Evolutionary conservation across 148 eudicot genomes (phyloP), one percentile per base, ranked within the genome.

Genomic region (Dianthus caryophyllus): DNA sequence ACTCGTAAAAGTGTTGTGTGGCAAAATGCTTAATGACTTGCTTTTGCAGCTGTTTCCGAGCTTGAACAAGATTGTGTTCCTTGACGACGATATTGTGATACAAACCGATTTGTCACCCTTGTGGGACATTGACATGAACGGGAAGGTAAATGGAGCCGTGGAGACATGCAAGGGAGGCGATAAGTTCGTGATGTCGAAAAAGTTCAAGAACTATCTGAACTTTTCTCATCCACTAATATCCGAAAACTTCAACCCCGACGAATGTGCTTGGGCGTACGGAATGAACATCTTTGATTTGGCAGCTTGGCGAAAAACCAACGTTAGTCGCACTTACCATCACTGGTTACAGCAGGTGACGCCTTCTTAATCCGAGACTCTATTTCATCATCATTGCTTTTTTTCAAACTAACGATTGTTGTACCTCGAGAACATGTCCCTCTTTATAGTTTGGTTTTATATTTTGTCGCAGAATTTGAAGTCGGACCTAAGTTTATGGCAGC

Each of bases 191-290:
- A 92, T 92, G 98, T 82, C 97, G 0, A 91, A 91, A 80, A 77
- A 80, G 68, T 71, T 87, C 24, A 88, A 87, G 72, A 91, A 82
- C 74, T 91, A 88, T 57, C 66, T 91, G 51, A 88, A 91, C 75
- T 91, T 88, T 52, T 91, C 97, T 47, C 97, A 91, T 75, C 96
- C 96, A 22, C 46, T 88, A 73, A 87, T 91, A 76, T 47, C 87
- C 22, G 65, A 81, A 1, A 82, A 77, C 54, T 88, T 91, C 57
- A 71, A 87, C 57, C 82, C 90, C 16, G 76, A 85, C 14, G 96
- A 91, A 78, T 88, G 97, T 79, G 97, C 97, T 58, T 88, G 97
- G 96, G 98, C 96, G 64, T 89, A 89, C 73, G 96, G 98, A 38
- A 93, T 93, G 98, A 89, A 92, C 75, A 78, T 88, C 33, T 92